Percentiles rank a stretch among this genome's conserved stretches.
Conservation (phyloP, 768 basidiomycete genomes). For the Hygrophoropsis aurantiaca region DNA sequence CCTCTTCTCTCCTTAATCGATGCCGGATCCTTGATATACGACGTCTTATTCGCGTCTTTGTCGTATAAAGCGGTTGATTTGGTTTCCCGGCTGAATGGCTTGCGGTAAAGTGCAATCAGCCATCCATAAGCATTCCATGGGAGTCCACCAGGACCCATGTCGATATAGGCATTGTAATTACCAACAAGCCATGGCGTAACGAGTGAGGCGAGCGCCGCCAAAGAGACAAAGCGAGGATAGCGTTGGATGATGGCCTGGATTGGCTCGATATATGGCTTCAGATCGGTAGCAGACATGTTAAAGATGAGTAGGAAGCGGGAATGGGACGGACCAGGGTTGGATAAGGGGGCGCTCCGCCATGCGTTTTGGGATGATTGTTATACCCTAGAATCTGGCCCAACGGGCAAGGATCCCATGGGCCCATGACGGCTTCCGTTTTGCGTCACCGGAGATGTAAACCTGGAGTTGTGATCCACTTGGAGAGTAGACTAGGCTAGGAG, state of each 20-base stretch:
- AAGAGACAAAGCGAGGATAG: neutral
- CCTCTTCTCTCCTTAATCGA: slow-evolving; percentile 16
- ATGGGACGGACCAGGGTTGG: too few relatives aligned
- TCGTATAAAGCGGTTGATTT: slow-evolving; percentile 1
- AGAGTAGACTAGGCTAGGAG: too few relatives aligned
- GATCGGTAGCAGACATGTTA: neutral
- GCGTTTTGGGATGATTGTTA: too few relatives aligned
- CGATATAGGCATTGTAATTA: slow-evolving; percentile 8
- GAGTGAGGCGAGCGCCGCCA: neutral
- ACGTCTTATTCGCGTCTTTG: slow-evolving; percentile 7
- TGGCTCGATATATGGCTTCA: neutral
- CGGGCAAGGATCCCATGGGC: too few relatives aligned
- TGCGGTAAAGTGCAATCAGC: slow-evolving; percentile 15
- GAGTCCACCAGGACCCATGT: slow-evolving; percentile 6
- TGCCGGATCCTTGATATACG: slow-evolving; percentile 12
- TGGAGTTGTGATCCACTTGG: too few relatives aligned
- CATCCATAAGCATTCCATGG: slow-evolving; percentile 11
- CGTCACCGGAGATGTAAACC: too few relatives aligned
- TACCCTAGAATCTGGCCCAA: too few relatives aligned
- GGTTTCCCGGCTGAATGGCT: slow-evolving; percentile 36
- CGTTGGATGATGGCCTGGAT: slow-evolving; percentile 1
- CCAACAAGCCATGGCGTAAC: slow-evolving; percentile 2
- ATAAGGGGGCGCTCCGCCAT: too few relatives aligned
- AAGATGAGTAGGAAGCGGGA: too few relatives aligned
- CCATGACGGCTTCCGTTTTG: too few relatives aligned